phyloP scores from a whole-genome alignment of 2,329 filamentous ascomycete genomes.

The Microascus cirrosus region DNA sequence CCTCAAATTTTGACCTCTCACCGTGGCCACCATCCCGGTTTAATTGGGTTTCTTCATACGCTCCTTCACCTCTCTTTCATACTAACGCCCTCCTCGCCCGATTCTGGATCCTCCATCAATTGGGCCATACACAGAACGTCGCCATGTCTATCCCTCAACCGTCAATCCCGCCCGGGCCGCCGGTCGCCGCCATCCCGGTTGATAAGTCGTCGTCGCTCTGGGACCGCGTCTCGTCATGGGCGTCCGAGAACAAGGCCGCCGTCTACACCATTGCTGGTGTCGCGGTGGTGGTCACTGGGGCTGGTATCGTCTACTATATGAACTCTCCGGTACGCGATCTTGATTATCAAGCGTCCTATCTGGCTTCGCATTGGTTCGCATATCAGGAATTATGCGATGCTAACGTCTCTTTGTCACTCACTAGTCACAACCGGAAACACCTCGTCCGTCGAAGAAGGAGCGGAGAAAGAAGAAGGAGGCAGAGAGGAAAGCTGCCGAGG shows the following conservation, averaged over 20 bases:
- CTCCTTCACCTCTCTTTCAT: constrained; percentile 14
- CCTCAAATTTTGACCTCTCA: constrained; percentile 1
- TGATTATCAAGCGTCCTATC: constrained; percentile 3
- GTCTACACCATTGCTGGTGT: constrained; percentile 96
- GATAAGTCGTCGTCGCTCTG: constrained; percentile 60
- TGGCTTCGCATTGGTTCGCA: background rate
- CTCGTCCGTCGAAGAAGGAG: constrained; percentile 81
- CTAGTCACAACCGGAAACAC: constrained; percentile 21
- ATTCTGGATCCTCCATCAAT: constrained; percentile 7
- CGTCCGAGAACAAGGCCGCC: constrained; percentile 86
- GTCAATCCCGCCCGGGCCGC: constrained; percentile 33
- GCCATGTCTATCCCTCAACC: constrained; percentile 34
- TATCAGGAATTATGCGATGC: background rate
- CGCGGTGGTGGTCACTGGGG: constrained; percentile 80
- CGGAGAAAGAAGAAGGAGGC: constrained; percentile 78
- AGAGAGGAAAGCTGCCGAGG: constrained; percentile 44
- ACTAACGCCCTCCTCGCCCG: constrained; percentile 9
- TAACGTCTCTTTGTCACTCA: background rate
- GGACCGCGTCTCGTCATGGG: constrained; percentile 87
- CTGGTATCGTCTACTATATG: constrained; percentile 88
- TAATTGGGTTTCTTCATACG: background rate
- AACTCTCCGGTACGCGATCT: constrained; percentile 39
- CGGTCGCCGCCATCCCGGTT: constrained; percentile 32
- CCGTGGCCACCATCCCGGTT: background rate
- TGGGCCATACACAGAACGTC: constrained; percentile 5